Percentiles rank a stretch among this genome's conserved stretches.
phyloP scores from a whole-genome alignment of 2,329 filamentous ascomycete species.

The Tolypocladium tundrense region DNA sequence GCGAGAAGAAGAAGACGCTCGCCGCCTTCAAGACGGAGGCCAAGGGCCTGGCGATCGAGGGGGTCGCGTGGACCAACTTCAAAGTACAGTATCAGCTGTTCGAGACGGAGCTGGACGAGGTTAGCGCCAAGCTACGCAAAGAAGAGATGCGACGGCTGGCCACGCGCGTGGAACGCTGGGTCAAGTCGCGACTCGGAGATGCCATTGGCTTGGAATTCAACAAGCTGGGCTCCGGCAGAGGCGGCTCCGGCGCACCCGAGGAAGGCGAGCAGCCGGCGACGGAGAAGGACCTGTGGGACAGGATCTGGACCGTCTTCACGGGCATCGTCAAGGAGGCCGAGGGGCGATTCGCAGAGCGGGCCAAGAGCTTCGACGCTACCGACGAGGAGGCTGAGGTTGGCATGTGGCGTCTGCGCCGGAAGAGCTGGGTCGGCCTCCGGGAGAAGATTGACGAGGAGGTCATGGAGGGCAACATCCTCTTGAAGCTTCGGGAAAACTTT shows the following conservation, averaged over 20 bases:
- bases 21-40: constrained; percentile 68
- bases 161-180: constrained; percentile 86
- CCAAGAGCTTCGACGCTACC: constrained; percentile 87
- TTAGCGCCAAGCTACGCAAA: constrained; percentile 73
- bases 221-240: constrained; percentile 81
- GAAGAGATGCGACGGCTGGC: constrained; percentile 94
- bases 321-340: constrained; percentile 79
- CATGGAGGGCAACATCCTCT: constrained; percentile 90
- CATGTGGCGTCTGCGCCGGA: constrained; percentile 82
- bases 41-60: constrained; percentile 62
- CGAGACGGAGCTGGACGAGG: constrained; percentile 83
- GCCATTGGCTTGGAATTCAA: constrained; percentile 91
- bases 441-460: constrained; percentile 94
- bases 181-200: constrained; percentile 77
- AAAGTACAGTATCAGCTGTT: constrained; percentile 70
- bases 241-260: constrained; percentile 71
- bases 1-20: constrained; percentile 68
- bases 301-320: constrained; percentile 81
- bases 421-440: constrained; percentile 86
- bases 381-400: constrained; percentile 86
- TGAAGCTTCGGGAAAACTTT: constrained; percentile 96
- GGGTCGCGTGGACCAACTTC: constrained; percentile 81
- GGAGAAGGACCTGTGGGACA: constrained; percentile 90
- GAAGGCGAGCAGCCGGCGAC: constrained; percentile 58
- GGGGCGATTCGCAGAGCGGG: constrained; percentile 72